Evolutionary conservation across 257 asterid genomes (phyloP), one percentile per base, ranked within the genome.

Genomic region (Ilex aquifolium): DNA sequence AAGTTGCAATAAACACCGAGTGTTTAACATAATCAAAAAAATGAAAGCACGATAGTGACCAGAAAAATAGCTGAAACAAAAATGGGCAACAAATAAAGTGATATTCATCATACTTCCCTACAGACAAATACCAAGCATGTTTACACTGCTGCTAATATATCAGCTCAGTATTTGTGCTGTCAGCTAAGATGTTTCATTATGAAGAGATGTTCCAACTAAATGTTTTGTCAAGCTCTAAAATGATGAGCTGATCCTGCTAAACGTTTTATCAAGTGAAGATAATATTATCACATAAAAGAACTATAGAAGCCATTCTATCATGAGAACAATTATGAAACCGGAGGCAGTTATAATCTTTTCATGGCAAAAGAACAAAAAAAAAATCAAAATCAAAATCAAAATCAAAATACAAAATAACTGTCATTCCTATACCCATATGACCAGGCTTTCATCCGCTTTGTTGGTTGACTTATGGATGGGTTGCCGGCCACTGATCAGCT

Each of bases 371-470:
- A 44, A 44, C 7, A 49, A 29, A n/a, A 31, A 55, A 36, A 8
- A 21, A 53, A n/a, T n/a, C n/a, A n/a, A n/a, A n/a, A n/a, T n/a
- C n/a, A 32, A 12, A 17, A 44, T 48, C 5, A 36, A 36, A 3
- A 36, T 4, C 5, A 21, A 21, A 21, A 0, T 21, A 21, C 0
- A 46, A 10, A 10, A 46, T 14, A 2, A 46, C 3, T 14, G 10
- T 53, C 2, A 16, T 56, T 66, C 65, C 17, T 83, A 32, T 90
- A 93, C 99, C 99, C 99, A 93, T 74, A 93, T 85, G 50, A 90
- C 99, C 7, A 90, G 96, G 73, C 99, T 93, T 67, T 90, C 94
- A 57, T 79, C 82, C 32, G 70, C 90, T 74, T 76, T 83, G 64
- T 71, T 65, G 9, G 72, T 52, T 13, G 88, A 76, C 80, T 74